Conservation (phyloP, 1,284 basidiomycete species). For the Ceratobasidium sp. region DNA sequence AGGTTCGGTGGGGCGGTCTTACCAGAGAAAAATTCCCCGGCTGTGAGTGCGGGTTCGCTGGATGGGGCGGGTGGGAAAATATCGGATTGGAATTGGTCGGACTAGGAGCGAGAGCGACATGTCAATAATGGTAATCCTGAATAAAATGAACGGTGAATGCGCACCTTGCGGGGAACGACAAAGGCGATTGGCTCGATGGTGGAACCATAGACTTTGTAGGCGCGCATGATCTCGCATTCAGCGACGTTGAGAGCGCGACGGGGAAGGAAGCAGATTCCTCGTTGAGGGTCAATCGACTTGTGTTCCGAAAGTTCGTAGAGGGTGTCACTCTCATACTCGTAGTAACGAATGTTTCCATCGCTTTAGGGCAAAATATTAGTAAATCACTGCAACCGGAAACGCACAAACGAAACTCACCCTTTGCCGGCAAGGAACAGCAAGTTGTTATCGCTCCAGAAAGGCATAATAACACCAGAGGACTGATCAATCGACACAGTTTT, state of each 20-base stretch:
- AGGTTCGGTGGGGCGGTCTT: constrained; percentile 80
- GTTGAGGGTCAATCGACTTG: constrained; percentile 92
- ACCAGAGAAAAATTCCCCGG: constrained; percentile 89
- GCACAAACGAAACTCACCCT: constrained; percentile 64
- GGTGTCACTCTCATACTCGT: constrained; percentile 92
- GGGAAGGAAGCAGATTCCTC: constrained; percentile 96
- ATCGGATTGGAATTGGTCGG: constrained; percentile 91
- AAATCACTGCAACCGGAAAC: constrained; percentile 47
- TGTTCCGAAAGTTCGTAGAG: constrained; percentile 87
- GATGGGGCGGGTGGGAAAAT: constrained; percentile 95
- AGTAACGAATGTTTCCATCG: constrained; percentile 96
- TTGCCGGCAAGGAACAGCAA: constrained; percentile 93
- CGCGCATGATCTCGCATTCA: constrained; percentile 96
- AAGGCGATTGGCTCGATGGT: constrained; percentile 92
- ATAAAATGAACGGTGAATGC: constrained; percentile 44
- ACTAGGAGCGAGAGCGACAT: constrained; percentile 60
- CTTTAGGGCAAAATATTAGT: constrained; percentile 59
- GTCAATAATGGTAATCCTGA: constrained; percentile 1
- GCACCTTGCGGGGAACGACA: constrained; percentile 90
- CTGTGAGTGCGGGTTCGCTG: constrained; percentile 81
- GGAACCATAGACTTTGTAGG: constrained; percentile 87
- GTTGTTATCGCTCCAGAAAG: constrained; percentile 96
- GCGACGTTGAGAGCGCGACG: constrained; percentile 87
- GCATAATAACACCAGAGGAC: constrained; percentile 94
- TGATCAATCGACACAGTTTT: constrained; percentile 88